Percentiles rank a stretch among this genome's conserved stretches.
These are phyloP conservation scores for Yamadazyma dushanensis DNA, from an alignment of 1,139 yeast species.

Conservation along the genomic window DNA sequence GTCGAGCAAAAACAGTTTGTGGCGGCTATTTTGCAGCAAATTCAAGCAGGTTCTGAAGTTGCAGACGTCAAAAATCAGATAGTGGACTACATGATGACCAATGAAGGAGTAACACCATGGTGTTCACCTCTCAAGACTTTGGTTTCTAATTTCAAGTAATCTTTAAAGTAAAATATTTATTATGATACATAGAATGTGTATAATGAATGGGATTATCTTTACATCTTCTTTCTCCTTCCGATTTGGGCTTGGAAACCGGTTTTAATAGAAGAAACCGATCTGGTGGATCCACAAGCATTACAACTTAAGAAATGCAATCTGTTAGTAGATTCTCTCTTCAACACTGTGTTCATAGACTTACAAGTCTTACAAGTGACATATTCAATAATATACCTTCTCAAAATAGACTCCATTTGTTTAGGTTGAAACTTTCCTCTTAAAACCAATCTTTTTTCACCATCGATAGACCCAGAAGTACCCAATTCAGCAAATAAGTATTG, in stretches of 20 bases:
- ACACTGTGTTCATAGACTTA: slow-evolving; percentile 94
- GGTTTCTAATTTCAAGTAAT: slow-evolving; percentile 16
- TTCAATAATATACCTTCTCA: slow-evolving; percentile 94
- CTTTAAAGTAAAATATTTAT: slow-evolving; percentile 4
- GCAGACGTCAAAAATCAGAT: slow-evolving; percentile 23
- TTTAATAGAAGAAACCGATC: slow-evolving; percentile 96
- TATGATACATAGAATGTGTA: slow-evolving; percentile 12
- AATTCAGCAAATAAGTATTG: slow-evolving; percentile 96
- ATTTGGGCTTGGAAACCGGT: slow-evolving; percentile 99
- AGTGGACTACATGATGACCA: slow-evolving; percentile 49
- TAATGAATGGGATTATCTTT: slow-evolving; percentile 7
- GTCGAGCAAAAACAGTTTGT: slow-evolving; percentile 21
- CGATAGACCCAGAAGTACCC: slow-evolving; percentile 99
- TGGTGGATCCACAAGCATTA: slow-evolving; percentile 96
- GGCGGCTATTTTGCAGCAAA: slow-evolving; percentile 12
- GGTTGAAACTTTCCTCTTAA: slow-evolving; percentile 98
- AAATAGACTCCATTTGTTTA: slow-evolving; percentile 93
- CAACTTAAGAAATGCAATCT: slow-evolving; percentile 97
- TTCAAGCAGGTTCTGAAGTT: slow-evolving; percentile 8
- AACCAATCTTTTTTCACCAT: slow-evolving; percentile 94
- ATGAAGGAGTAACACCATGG: slow-evolving; percentile 57
- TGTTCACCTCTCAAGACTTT: slow-evolving; percentile 54
- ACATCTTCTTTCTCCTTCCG: slow-evolving; percentile 68
- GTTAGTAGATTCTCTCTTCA: slow-evolving; percentile 92
- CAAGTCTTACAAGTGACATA: slow-evolving; percentile 99